A percentile compares a stretch with the other conserved stretches of the same genome.
These are phyloP conservation scores for Myrica gale DNA, from an alignment of 306 rosid genomes.

Conservation along the genomic window DNA sequence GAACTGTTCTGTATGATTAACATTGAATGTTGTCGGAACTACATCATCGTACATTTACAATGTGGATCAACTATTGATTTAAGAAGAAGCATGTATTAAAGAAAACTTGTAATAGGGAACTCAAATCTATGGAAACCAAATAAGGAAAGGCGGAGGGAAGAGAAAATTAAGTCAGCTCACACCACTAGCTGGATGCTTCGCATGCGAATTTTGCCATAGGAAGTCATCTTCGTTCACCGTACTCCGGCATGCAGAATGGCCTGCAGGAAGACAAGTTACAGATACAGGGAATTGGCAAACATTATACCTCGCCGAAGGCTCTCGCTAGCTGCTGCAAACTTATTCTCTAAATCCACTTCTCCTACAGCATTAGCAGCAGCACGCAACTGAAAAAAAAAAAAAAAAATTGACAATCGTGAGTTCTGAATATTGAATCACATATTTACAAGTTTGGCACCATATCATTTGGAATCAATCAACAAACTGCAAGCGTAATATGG, in stretches of 20 bases:
- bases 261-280: conserved; percentile 47
- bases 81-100: conserved; percentile 13
- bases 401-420: conserved; percentile 8
- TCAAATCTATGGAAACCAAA: conserved; percentile 16
- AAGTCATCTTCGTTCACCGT: conserved; percentile 4
- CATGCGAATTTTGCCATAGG: conserved; percentile 12
- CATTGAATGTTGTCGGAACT: too few relatives aligned
- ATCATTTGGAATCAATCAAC: background rate
- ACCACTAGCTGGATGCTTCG: background rate
- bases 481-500: background rate
- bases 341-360: conserved; percentile 73
- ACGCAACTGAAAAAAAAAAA: conserved; percentile 53
- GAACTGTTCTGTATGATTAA: background rate
- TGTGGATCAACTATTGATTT: background rate
- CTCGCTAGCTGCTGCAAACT: conserved; percentile 81
- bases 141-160: conserved; percentile 1
- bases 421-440: background rate
- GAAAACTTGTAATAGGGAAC: conserved; percentile 25
- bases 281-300: conserved; percentile 93
- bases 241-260: too few relatives aligned
- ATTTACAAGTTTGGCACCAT: background rate
- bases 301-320: conserved; percentile 96
- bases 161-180: background rate
- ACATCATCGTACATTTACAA: background rate
- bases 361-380: conserved; percentile 93